A percentile compares a stretch with the other conserved stretches of the same genome.
These are phyloP conservation scores for Pyrus bretschneideri DNA, from an alignment of 306 rosid species.

Conservation along the genomic window DNA sequence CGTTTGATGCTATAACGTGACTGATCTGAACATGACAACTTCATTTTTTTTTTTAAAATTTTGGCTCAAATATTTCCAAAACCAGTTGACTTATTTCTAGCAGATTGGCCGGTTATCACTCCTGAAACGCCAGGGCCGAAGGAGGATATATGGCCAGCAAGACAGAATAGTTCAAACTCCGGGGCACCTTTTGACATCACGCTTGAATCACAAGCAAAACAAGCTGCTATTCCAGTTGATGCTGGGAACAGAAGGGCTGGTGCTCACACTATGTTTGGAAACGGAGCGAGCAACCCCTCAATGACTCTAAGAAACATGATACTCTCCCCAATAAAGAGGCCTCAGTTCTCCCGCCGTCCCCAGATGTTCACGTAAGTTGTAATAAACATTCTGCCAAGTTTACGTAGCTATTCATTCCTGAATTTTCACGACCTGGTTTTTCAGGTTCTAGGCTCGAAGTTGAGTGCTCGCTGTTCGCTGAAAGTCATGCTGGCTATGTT, in stretches of 20 bases:
- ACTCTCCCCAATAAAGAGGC: slow-evolving; percentile 92
- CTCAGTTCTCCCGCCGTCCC: slow-evolving; percentile 86
- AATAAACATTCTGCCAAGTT: slow-evolving; percentile 1
- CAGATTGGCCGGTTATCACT: slow-evolving; percentile 69
- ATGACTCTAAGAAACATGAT: slow-evolving; percentile 77
- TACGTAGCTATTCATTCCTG: not conserved
- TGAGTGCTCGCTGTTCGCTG: not conserved
- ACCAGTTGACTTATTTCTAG: slow-evolving; percentile 76
- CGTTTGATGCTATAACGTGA: not conserved
- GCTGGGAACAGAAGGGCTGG: slow-evolving; percentile 67
- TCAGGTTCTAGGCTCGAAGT: slow-evolving; percentile 59
- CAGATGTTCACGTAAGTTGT: slow-evolving; percentile 72
- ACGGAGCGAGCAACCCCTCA: slow-evolving; percentile 64
- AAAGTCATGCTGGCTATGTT: not conserved
- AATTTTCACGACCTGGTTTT: slow-evolving; percentile 23
- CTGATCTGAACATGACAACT: slow-evolving; percentile 6
- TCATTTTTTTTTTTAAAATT: not conserved
- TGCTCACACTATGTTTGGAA: slow-evolving; percentile 51
- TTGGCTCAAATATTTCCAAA: slow-evolving; percentile 53
- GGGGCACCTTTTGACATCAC: slow-evolving; percentile 77
- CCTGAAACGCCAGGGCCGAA: slow-evolving; percentile 99
- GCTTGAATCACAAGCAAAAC: slow-evolving; percentile 72
- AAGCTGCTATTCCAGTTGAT: slow-evolving; percentile 44
- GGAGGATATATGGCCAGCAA: slow-evolving; percentile 89
- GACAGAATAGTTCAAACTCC: slow-evolving; percentile 82